phyloP scores from a whole-genome alignment of 148 eudicot genomes.

The Tetragonia tetragonoides region DNA sequence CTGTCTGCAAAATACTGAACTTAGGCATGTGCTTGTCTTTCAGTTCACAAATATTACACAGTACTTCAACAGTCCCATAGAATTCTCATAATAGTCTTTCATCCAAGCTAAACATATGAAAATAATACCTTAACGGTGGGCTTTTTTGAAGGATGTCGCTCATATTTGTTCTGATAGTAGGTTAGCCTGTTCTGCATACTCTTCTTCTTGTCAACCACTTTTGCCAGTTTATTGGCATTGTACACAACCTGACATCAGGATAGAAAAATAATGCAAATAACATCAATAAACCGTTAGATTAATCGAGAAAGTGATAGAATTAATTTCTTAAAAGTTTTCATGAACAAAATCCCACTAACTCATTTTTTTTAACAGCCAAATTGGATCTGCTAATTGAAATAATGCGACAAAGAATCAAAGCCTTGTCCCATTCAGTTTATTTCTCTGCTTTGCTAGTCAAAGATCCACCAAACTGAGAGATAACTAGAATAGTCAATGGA shows the following conservation, averaged over 20 bases:
- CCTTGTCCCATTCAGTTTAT: slow-evolving; percentile 3
- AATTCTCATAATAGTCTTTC: neutral
- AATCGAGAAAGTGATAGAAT: neutral
- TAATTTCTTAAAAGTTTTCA: neutral
- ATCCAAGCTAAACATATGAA: neutral
- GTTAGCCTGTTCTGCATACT: slow-evolving; percentile 63
- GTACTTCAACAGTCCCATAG: neutral
- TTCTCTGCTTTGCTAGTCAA: neutral
- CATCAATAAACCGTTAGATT: neutral
- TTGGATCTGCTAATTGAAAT: neutral
- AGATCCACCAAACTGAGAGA: neutral
- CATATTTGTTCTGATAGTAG: slow-evolving; percentile 77
- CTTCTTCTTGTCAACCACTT: slow-evolving; percentile 75
- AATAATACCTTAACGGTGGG: slow-evolving; percentile 72
- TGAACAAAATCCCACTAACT: neutral
- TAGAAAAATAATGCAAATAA: neutral
- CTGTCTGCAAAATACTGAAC: slow-evolving; percentile 66
- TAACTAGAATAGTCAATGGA: neutral
- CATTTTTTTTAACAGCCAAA: neutral
- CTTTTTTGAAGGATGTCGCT: slow-evolving; percentile 58
- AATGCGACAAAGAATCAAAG: neutral
- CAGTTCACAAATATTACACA: neutral
- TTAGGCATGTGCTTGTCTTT: slow-evolving; percentile 20
- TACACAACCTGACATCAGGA: slow-evolving; percentile 56
- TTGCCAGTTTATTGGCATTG: slow-evolving; percentile 85